Percentiles rank a stretch among this genome's conserved stretches.
Conservation (phyloP, 140 eudicot species). For the Stevia rebaudiana region DNA sequence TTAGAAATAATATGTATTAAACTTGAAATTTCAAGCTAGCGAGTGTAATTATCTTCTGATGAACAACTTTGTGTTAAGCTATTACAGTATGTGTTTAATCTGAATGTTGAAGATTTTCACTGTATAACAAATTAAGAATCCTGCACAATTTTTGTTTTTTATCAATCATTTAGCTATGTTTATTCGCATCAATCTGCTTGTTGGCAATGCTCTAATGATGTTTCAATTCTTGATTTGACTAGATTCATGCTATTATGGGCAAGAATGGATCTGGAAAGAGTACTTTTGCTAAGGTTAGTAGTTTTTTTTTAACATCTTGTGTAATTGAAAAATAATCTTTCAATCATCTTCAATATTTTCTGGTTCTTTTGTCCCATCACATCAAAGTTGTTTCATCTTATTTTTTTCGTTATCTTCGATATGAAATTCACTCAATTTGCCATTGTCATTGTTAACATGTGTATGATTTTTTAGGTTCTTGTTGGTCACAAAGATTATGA, state of each 20-base stretch:
- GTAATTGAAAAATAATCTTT: background rate
- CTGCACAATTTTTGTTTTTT: too few species aligned
- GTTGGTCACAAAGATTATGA: conserved; percentile 96
- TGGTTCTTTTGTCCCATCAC: background rate
- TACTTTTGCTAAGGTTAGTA: conserved; percentile 92
- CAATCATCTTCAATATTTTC: background rate
- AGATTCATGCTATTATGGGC: conserved; percentile 99
- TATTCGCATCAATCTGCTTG: background rate
- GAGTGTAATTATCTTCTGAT: background rate
- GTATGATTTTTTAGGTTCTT: conserved; percentile 64
- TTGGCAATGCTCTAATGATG: conserved; percentile 15
- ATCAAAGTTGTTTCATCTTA: background rate
- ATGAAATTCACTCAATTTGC: background rate
- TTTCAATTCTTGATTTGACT: conserved; percentile 22
- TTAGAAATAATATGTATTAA: background rate
- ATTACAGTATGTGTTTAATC: background rate
- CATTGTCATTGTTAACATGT: background rate
- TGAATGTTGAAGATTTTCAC: too few species aligned
- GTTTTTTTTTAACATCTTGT: background rate
- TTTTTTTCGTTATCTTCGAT: background rate
- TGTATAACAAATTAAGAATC: too few species aligned
- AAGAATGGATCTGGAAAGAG: conserved; percentile 99
- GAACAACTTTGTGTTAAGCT: background rate
- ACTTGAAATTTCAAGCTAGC: background rate
- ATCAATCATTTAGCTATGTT: background rate